Evolutionary conservation across 306 rosid species (phyloP).

Genomic region (Vigna nakashimae): DNA sequence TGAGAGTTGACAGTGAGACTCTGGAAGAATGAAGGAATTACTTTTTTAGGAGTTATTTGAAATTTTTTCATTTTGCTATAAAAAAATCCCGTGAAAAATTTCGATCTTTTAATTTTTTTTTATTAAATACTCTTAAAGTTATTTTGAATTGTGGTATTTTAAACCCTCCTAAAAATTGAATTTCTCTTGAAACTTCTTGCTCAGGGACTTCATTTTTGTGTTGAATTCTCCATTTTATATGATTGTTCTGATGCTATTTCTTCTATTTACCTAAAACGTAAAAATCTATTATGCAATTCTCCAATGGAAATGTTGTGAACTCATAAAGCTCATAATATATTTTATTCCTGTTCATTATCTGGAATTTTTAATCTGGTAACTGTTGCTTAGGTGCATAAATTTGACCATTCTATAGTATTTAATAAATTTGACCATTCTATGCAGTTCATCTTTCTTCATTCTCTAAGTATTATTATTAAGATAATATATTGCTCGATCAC

Average conservation of each 20-base stretch:
- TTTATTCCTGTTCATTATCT: slow-evolving; percentile 28
- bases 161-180: neutral
- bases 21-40: neutral
- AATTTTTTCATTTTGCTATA: neutral
- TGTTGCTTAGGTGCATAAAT: slow-evolving; percentile 32
- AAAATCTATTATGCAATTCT: slow-evolving; percentile 14
- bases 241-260: slow-evolving; percentile 18
- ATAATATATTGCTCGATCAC: slow-evolving; percentile 25
- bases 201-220: neutral
- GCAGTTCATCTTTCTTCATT: neutral
- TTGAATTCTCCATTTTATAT: slow-evolving; percentile 24
- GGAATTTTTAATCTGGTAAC: slow-evolving; percentile 16
- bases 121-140: neutral
- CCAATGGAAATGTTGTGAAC: slow-evolving; percentile 17
- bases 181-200: neutral
- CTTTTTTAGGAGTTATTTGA: neutral
- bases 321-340: slow-evolving; percentile 10
- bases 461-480: slow-evolving; percentile 24
- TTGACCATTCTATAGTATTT: slow-evolving; percentile 17
- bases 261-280: neutral
- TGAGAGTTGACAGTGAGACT: neutral
- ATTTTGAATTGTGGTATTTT: neutral
- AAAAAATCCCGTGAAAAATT: neutral
- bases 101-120: neutral
- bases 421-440: slow-evolving; percentile 13